These are phyloP conservation scores for Stromatinia cepivora DNA, from an alignment of 2,329 filamentous ascomycete genomes.

Conservation along the genomic window DNA sequence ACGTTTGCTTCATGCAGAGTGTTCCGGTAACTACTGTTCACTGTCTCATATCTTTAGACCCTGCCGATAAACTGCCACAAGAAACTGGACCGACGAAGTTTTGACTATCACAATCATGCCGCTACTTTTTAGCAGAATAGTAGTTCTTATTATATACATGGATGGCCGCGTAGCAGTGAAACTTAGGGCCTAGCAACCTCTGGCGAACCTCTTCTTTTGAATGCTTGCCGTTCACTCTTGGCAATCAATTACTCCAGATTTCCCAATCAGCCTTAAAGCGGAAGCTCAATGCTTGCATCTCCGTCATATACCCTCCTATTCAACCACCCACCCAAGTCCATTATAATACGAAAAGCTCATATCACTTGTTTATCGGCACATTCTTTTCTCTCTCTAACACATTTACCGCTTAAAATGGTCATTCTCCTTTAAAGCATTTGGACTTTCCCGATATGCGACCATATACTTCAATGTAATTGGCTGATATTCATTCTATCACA, in stretches of 20 bases:
- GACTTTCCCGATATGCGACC: conserved; percentile 32
- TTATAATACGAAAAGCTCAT: conserved; percentile 30
- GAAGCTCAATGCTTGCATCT: conserved; percentile 37
- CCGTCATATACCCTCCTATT: conserved; percentile 37
- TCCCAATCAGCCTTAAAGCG: conserved; percentile 42
- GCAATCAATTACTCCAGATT: conserved; percentile 39
- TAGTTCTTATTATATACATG: conserved; percentile 28
- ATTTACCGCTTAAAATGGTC: conserved; percentile 35
- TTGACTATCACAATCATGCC: neutral
- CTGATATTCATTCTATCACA: conserved; percentile 38
- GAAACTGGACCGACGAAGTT: conserved; percentile 8
- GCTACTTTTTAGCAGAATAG: conserved; percentile 9
- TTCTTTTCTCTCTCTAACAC: conserved; percentile 28
- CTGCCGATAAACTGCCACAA: conserved; percentile 9
- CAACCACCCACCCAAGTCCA: conserved; percentile 30
- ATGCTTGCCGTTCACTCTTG: conserved; percentile 32
- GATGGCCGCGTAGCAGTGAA: conserved; percentile 35
- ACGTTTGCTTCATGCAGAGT: conserved; percentile 15
- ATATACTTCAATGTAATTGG: conserved; percentile 29
- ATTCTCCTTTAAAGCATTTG: conserved; percentile 24
- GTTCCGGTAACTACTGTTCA: conserved; percentile 16
- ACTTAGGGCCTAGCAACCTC: conserved; percentile 30
- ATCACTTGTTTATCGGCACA: conserved; percentile 31
- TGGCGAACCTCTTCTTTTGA: conserved; percentile 33
- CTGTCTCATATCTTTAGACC: conserved; percentile 9